phyloP scores from a whole-genome alignment of 2,329 filamentous ascomycete genomes.

The Cercospora brassicicola region DNA sequence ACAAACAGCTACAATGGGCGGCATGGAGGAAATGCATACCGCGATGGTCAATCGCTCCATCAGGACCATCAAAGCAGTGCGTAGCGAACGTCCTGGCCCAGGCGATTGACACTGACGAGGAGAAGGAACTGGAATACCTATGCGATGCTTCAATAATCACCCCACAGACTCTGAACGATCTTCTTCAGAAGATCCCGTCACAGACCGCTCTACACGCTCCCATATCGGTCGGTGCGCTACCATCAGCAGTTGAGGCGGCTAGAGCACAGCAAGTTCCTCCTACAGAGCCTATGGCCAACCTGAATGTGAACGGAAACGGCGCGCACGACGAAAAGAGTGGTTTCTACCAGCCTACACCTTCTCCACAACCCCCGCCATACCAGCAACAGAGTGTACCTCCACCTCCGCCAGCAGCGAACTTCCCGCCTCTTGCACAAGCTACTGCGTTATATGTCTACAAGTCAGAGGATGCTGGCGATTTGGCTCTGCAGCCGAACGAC shows the following conservation, averaged over 20 bases:
- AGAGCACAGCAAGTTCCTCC: constrained; percentile 29
- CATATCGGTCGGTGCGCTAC: constrained; percentile 40
- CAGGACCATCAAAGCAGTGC: constrained; percentile 72
- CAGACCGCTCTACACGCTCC: constrained; percentile 60
- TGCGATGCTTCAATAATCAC: constrained; percentile 78
- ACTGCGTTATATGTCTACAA: constrained; percentile 82
- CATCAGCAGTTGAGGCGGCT: constrained; percentile 31
- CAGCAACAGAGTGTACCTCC: constrained; percentile 49
- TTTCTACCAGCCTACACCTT: constrained; percentile 43
- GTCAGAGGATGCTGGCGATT: constrained; percentile 76
- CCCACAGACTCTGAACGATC: constrained; percentile 70
- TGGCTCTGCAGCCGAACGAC: constrained; percentile 79
- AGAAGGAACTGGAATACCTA: constrained; percentile 85
- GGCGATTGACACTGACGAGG: constrained; percentile 22
- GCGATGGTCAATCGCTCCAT: constrained; percentile 79
- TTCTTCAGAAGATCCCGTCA: constrained; percentile 71
- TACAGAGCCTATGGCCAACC: constrained; percentile 36
- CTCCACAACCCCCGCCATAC: constrained; percentile 53
- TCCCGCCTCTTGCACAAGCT: constrained; percentile 66
- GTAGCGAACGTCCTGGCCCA: constrained; percentile 51
- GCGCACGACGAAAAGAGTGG: constrained; percentile 39
- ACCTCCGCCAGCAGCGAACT: constrained; percentile 48
- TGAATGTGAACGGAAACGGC: constrained; percentile 37
- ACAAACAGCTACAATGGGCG: constrained; percentile 30
- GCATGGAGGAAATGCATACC: constrained; percentile 48